A percentile compares a stretch with the other conserved stretches of the same genome.
Conservation (phyloP, 176 grass and related monocot genomes). For the Hsuehochloa calcarea region DNA sequence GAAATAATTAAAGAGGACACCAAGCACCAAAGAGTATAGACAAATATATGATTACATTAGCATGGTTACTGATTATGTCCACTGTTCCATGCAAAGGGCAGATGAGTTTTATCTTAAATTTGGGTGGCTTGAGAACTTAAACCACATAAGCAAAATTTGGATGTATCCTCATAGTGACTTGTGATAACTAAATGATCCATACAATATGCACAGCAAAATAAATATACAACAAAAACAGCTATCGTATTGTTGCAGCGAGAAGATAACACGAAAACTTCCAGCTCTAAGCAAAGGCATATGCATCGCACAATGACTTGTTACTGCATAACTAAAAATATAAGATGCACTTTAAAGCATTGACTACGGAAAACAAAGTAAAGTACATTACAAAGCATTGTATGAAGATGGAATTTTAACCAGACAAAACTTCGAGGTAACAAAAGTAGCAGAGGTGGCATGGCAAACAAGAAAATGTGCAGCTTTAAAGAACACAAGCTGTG, state of each 20-base stretch:
- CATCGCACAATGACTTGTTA: background rate
- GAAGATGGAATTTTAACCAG: background rate
- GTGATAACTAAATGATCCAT: background rate
- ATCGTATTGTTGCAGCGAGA: background rate
- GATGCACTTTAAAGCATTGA: background rate
- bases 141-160: background rate
- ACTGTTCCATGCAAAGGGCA: background rate
- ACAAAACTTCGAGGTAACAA: background rate
- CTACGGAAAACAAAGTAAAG: background rate
- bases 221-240: background rate
- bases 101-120: background rate
- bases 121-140: background rate
- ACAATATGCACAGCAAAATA: background rate
- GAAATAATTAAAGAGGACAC: background rate
- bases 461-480: background rate
- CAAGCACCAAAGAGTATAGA: background rate
- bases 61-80: background rate
- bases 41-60: background rate
- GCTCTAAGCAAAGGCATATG: background rate
- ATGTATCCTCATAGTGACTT: background rate
- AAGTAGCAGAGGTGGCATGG: background rate
- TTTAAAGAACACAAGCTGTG: background rate
- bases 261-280: background rate
- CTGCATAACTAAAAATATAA: background rate
- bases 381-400: background rate